Conservation (phyloP, 163 green algal species). For the Chloromonas sp. region DNA sequence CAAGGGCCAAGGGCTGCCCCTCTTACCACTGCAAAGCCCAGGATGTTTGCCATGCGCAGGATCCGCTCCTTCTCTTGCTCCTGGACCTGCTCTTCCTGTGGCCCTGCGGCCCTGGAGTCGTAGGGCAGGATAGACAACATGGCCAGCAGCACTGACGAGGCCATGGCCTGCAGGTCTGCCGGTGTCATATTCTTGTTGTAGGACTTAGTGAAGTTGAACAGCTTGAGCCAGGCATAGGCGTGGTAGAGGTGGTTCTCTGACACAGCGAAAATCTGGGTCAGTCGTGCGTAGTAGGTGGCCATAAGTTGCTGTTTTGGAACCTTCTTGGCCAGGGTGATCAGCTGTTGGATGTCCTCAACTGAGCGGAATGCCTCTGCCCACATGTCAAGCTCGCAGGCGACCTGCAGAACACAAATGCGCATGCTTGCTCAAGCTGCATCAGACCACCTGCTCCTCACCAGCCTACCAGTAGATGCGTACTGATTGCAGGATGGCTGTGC, state of each 20-base stretch:
- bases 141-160: conserved; percentile 71
- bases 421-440: too few species aligned
- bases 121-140: conserved; percentile 84
- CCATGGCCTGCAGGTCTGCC: conserved; percentile 55
- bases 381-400: conserved; percentile 91
- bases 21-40: conserved; percentile 77
- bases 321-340: conserved; percentile 78
- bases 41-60: conserved; percentile 85
- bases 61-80: conserved; percentile 81
- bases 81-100: conserved; percentile 33
- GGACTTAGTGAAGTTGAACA: conserved; percentile 62
- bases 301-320: conserved; percentile 86
- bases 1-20: neutral
- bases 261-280: conserved; percentile 98
- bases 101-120: conserved; percentile 41
- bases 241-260: conserved; percentile 85
- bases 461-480: too few species aligned
- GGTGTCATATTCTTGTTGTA: conserved; percentile 85
- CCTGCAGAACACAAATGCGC: conserved; percentile 22
- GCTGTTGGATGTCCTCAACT: conserved; percentile 96
- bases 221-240: conserved; percentile 91
- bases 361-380: conserved; percentile 98
- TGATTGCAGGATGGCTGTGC: too few species aligned
- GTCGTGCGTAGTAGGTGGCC: conserved; percentile 90
- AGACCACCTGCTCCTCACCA: neutral